Evolutionary conservation across 2,329 filamentous ascomycete genomes (phyloP).

Genomic region (Talaromyces sp.): DNA sequence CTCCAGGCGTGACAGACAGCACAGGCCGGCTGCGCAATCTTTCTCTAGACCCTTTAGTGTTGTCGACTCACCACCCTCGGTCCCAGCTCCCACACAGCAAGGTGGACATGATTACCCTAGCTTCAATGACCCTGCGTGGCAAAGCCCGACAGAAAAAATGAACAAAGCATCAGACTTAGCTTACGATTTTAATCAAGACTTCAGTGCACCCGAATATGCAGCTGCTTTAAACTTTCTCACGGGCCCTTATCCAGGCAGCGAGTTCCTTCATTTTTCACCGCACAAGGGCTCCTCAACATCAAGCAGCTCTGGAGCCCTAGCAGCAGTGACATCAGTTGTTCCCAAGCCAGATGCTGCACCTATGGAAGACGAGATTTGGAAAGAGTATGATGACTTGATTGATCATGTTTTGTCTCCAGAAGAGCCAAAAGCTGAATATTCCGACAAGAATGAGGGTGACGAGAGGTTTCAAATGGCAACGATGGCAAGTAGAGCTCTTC

Average conservation of each 20-base stretch:
- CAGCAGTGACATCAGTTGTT: conserved; percentile 67
- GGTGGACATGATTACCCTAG: conserved; percentile 26
- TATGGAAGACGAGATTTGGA: conserved; percentile 87
- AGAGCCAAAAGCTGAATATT: conserved; percentile 22
- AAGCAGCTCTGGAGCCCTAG: conserved; percentile 64
- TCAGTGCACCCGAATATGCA: conserved; percentile 35
- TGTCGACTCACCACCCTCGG: conserved; percentile 45
- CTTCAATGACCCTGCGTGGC: conserved; percentile 26
- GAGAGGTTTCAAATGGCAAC: conserved; percentile 42
- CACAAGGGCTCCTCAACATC: conserved; percentile 73
- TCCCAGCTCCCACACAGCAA: conserved; percentile 32
- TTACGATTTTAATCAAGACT: conserved; percentile 35
- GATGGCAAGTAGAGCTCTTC: conserved; percentile 42
- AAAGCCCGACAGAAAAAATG: conserved; percentile 26
- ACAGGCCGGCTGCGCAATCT: conserved; percentile 71
- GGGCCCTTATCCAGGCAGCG: conserved; percentile 47
- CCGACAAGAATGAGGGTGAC: conserved; percentile 17
- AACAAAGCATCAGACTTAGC: conserved; percentile 28
- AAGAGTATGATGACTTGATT: conserved; percentile 88
- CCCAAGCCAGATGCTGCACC: conserved; percentile 64
- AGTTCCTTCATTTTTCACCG: conserved; percentile 75
- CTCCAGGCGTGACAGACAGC: conserved; percentile 63
- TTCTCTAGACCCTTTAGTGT: conserved; percentile 80
- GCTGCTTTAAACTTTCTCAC: conserved; percentile 37
- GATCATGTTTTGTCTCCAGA: conserved; percentile 65